phyloP scores from a whole-genome alignment of 208 protist species.

The Wallacemonas collosoma region DNA sequence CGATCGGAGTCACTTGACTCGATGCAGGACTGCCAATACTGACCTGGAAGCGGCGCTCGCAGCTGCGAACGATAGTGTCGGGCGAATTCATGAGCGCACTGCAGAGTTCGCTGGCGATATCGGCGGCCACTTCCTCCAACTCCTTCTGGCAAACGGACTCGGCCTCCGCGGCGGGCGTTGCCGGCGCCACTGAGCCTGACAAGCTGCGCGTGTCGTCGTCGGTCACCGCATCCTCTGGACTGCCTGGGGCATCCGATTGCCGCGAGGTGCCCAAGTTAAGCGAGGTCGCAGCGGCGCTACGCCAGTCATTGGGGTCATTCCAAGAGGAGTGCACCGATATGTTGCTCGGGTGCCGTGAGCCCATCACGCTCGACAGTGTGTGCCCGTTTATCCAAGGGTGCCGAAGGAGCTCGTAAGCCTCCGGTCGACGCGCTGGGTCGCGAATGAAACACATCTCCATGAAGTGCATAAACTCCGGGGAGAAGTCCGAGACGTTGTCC shows the following conservation, averaged over 20 bases:
- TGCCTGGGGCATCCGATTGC: conserved; percentile 9
- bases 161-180: conserved; percentile 36
- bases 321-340: background rate
- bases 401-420: conserved; percentile 71
- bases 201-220: conserved; percentile 33
- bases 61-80: conserved; percentile 24
- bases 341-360: conserved; percentile 2
- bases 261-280: background rate
- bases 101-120: conserved; percentile 75
- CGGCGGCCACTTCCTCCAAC: conserved; percentile 70
- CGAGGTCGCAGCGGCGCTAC: background rate
- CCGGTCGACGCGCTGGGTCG: conserved; percentile 58
- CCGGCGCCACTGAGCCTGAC: conserved; percentile 15
- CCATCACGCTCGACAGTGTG: conserved; percentile 18
- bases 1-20: conserved; percentile 7
- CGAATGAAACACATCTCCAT: conserved; percentile 88
- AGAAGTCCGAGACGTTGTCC: conserved; percentile 64
- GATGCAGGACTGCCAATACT: background rate
- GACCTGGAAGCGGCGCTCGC: background rate
- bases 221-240: conserved; percentile 33
- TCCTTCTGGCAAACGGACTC: conserved; percentile 76
- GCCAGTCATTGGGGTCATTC: conserved; percentile 6
- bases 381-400: conserved; percentile 84
- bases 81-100: conserved; percentile 45
- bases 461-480: conserved; percentile 80